phyloP scores from a whole-genome alignment of 1,139 yeast genomes.

The Nakaseomyces bracarensis region DNA sequence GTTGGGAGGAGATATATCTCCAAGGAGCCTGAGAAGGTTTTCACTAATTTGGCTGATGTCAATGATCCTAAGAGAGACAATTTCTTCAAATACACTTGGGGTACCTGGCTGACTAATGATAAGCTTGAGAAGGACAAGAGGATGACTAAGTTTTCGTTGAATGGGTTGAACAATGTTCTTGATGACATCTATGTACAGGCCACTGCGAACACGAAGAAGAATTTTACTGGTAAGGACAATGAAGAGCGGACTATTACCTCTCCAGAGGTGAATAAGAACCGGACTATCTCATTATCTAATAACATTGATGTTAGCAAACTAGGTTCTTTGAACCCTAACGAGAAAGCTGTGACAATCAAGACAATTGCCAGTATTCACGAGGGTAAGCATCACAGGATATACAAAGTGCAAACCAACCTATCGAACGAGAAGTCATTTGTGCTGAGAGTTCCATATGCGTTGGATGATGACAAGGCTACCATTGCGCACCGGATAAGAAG shows the following conservation, averaged over 20 bases:
- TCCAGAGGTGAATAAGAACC: conserved; percentile 39
- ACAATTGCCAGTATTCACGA: conserved; percentile 82
- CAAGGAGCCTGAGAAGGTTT: conserved; percentile 29
- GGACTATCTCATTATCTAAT: conserved; percentile 40
- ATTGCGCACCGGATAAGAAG: conserved; percentile 63
- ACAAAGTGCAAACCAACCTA: conserved; percentile 57
- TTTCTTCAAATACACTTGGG: conserved; percentile 89
- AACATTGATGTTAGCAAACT: conserved; percentile 38
- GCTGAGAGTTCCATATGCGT: conserved; percentile 77
- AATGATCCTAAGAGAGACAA: conserved; percentile 62
- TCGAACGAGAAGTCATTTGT: conserved; percentile 46
- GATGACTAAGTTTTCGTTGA: conserved; percentile 73
- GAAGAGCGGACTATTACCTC: conserved; percentile 16
- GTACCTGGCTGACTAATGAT: conserved; percentile 84
- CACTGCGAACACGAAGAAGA: conserved; percentile 22
- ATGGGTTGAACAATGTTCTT: conserved; percentile 54
- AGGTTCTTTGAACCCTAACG: conserved; percentile 38
- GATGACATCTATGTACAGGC: conserved; percentile 35
- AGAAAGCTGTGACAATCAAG: conserved; percentile 43
- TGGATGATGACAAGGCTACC: conserved; percentile 50
- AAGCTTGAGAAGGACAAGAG: conserved; percentile 63
- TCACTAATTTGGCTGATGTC: conserved; percentile 50
- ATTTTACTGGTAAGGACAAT: neutral
- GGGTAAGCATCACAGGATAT: conserved; percentile 87
- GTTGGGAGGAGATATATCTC: conserved; percentile 16